A percentile compares a stretch with the other conserved stretches of the same genome.
These are phyloP conservation scores for Limonium bicolor DNA, from an alignment of 148 eudicot species.

Conservation along the genomic window DNA sequence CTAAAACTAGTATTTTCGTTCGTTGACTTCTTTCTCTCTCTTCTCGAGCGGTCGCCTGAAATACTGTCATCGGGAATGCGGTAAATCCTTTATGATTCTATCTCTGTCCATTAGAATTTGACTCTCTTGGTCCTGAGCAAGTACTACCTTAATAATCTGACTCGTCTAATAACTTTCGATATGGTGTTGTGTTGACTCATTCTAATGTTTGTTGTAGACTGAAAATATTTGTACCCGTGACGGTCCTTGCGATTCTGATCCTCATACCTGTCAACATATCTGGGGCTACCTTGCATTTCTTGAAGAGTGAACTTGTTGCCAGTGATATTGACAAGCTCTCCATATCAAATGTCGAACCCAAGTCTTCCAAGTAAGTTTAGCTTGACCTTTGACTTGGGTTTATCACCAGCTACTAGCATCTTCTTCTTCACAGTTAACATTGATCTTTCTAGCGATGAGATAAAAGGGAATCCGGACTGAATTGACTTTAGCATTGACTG, in stretches of 20 bases:
- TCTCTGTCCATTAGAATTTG: not conserved
- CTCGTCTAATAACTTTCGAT: not conserved
- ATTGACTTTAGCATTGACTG: no score
- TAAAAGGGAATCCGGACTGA: no score
- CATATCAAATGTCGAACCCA: conserved; percentile 74
- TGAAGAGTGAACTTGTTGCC: conserved; percentile 61
- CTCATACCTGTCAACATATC: conserved; percentile 83
- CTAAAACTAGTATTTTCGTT: no score
- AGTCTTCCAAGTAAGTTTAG: conserved; percentile 57
- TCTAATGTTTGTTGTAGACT: conserved; percentile 25
- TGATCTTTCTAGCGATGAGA: no score
- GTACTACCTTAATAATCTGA: not conserved
- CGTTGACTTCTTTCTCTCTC: no score
- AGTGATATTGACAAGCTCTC: conserved; percentile 91
- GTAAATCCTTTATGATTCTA: not conserved
- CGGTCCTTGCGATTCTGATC: conserved; percentile 51
- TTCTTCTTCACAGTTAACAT: no score
- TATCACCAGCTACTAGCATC: no score
- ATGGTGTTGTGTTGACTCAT: not conserved
- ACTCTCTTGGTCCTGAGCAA: no score
- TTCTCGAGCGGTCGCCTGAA: no score
- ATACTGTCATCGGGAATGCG: not conserved
- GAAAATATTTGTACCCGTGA: conserved; percentile 72
- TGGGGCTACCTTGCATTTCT: conserved; percentile 58
- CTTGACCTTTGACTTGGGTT: no score